Evolutionary conservation across 2,329 filamentous ascomycete species (phyloP).

Genomic region (Stachybotrys elegans): DNA sequence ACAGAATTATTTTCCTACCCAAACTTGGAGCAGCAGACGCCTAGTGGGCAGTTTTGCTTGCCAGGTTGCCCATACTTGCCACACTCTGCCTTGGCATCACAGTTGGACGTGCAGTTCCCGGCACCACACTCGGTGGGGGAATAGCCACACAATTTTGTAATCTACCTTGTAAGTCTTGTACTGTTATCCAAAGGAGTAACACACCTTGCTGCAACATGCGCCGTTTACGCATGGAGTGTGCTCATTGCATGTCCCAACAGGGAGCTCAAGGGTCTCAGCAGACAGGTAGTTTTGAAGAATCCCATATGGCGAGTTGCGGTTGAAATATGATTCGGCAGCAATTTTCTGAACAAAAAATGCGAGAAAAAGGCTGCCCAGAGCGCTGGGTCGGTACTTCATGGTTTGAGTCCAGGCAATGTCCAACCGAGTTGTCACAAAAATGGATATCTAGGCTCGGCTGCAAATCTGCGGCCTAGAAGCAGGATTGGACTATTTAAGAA

Average conservation of each 20-base stretch:
- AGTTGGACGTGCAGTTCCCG: conserved; percentile 21
- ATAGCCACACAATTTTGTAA: background rate
- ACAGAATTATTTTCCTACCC: background rate
- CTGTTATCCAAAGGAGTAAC: background rate
- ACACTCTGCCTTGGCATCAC: conserved; percentile 30
- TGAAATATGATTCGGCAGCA: background rate
- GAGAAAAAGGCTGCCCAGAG: background rate
- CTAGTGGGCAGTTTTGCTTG: conserved; percentile 19
- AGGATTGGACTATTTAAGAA: background rate
- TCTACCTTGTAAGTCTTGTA: background rate
- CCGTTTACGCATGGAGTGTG: conserved; percentile 14
- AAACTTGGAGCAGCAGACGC: conserved; percentile 19
- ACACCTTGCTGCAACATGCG: conserved; percentile 15
- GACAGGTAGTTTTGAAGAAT: background rate
- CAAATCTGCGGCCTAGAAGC: background rate
- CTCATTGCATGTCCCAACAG: conserved; percentile 8
- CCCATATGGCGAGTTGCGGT: background rate
- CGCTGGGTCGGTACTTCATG: background rate
- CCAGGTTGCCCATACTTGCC: conserved; percentile 19
- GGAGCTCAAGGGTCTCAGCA: background rate
- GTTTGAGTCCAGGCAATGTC: background rate
- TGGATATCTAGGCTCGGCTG: background rate
- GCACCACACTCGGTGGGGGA: background rate
- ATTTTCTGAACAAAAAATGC: background rate
- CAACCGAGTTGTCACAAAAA: background rate